Conservation (phyloP, 805 yeast genomes). For the Zygosaccharomyces gambellarensis region DNA sequence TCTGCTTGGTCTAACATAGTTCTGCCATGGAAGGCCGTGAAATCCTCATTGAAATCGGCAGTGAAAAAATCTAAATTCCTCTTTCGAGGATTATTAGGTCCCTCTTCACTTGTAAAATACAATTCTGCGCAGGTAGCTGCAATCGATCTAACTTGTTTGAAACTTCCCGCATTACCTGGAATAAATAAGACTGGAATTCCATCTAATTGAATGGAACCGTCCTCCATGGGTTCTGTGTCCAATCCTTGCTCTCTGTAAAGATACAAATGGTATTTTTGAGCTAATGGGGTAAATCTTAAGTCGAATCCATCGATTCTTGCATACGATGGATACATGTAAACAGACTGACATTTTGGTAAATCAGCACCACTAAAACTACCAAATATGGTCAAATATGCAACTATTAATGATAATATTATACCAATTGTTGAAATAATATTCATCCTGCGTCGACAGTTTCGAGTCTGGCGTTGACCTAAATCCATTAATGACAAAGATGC, state of each 20-base stretch:
- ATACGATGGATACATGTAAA: slow-evolving; percentile 81
- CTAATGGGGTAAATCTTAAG: slow-evolving; percentile 57
- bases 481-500: not conserved
- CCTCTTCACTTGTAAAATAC: slow-evolving; percentile 37
- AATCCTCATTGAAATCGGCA: slow-evolving; percentile 92
- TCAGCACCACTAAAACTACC: slow-evolving; percentile 42
- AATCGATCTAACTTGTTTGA: slow-evolving; percentile 82
- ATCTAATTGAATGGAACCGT: slow-evolving; percentile 37
- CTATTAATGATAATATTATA: slow-evolving; percentile 13
- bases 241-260: slow-evolving; percentile 79
- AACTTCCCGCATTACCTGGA: slow-evolving; percentile 98
- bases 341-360: slow-evolving; percentile 53
- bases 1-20: slow-evolving; percentile 93
- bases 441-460: slow-evolving; percentile 1
- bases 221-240: slow-evolving; percentile 49
- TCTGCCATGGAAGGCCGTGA: slow-evolving; percentile 93
- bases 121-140: slow-evolving; percentile 72
- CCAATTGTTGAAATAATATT: slow-evolving; percentile 16
- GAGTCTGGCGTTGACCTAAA: slow-evolving; percentile 1
- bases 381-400: slow-evolving; percentile 10
- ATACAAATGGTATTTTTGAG: slow-evolving; percentile 69
- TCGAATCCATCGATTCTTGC: slow-evolving; percentile 73
- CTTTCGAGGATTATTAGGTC: slow-evolving; percentile 27
- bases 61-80: slow-evolving; percentile 75
- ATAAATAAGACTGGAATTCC: slow-evolving; percentile 91